Evolutionary conservation across 2,329 filamentous ascomycete species (phyloP), one percentile per base, ranked within the genome.

Genomic region (Venturia carpophila): DNA sequence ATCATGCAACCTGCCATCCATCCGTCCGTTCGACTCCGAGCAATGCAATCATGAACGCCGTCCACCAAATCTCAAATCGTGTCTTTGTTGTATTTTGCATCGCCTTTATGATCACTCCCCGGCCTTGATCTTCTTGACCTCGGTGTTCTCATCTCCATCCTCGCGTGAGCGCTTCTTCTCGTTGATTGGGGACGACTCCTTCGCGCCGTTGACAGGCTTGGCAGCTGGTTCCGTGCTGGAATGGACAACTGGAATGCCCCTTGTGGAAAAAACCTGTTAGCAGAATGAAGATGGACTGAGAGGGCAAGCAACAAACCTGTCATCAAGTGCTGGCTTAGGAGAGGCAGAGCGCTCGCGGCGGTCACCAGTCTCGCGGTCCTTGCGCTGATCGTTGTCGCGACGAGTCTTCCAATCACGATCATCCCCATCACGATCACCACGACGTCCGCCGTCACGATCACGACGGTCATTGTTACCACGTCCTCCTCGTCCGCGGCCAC

Each of bases 51-150:
- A 58, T 58, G 52, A 58, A 58, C 52, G 52, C 52, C 52, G 15
- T 37, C 52, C 11, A 24, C 24, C 47, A 52, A n/a, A n/a, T 58
- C 4, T 27, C 47, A 37, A 58, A 21, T 58, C 30, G 15, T n/a
- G 27, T 27, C 30, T 34, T 5, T 37, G 30, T 37, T 58, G 30
- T 58, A 58, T 21, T 47, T n/a, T 43, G 37, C 7, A 15, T 34
- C 21, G 6, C 27, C 10, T 6, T 21, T 6, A 27, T 5, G 10
- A 52, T 42, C 37, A 42, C 30, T n/a, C 60, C 3, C 43, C 60
- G 24, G 72, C 69, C 70, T 81, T 80, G 47, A 79, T 75, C 71
- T 82, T 82, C 74, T 82, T 82, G 30, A 76, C 75, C n/a, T 72
- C 74, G 39, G 71, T 72, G 11, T 65, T 75, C 19, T 72, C 74